Percentiles rank a stretch among this genome's conserved stretches.
Evolutionary conservation across 352 stramenopile genomes (phyloP).

Genomic region (Globisporangium solare): DNA sequence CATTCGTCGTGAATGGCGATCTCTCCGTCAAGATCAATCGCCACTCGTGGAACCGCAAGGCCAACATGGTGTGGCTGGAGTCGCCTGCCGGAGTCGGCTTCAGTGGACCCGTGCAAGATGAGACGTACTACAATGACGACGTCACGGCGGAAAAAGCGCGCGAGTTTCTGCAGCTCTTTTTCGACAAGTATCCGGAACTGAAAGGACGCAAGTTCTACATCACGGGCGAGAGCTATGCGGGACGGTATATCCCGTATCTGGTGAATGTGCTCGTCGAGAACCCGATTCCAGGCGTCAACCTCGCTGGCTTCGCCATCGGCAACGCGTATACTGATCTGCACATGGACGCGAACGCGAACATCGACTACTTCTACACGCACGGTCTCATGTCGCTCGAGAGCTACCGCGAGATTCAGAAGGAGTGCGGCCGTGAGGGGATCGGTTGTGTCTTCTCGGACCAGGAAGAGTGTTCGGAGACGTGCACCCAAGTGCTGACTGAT

Average conservation of each 20-base stretch:
- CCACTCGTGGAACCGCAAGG: slow-evolving; percentile 67
- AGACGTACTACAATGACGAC: slow-evolving; percentile 72
- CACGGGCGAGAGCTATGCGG: slow-evolving; percentile 78
- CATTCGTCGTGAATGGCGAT: slow-evolving; percentile 46
- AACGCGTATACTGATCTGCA: slow-evolving; percentile 43
- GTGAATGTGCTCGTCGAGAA: slow-evolving; percentile 62
- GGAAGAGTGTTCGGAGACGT: slow-evolving; percentile 33
- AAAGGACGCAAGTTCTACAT: slow-evolving; percentile 73
- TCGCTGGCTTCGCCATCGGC: slow-evolving; percentile 67
- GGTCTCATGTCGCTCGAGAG: slow-evolving; percentile 66
- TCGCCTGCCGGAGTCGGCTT: slow-evolving; percentile 64
- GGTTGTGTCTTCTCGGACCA: slow-evolving; percentile 42
- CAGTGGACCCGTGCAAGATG: slow-evolving; percentile 36
- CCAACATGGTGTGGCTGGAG: slow-evolving; percentile 71
- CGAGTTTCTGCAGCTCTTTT: slow-evolving; percentile 62
- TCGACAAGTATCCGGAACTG: slow-evolving; percentile 61
- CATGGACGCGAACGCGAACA: slow-evolving; percentile 51
- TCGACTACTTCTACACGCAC: slow-evolving; percentile 84
- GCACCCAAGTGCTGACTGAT: slow-evolving; percentile 35
- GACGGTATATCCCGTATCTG: slow-evolving; percentile 87
- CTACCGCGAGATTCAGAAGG: slow-evolving; percentile 47
- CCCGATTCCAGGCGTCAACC: slow-evolving; percentile 51
- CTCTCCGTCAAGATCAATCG: slow-evolving; percentile 46
- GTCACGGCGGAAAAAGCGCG: slow-evolving; percentile 62
- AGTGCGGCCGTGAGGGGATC: slow-evolving; percentile 31